Evolutionary conservation across 768 basidiomycete species (phyloP).

Genomic region (Suillus discolor): DNA sequence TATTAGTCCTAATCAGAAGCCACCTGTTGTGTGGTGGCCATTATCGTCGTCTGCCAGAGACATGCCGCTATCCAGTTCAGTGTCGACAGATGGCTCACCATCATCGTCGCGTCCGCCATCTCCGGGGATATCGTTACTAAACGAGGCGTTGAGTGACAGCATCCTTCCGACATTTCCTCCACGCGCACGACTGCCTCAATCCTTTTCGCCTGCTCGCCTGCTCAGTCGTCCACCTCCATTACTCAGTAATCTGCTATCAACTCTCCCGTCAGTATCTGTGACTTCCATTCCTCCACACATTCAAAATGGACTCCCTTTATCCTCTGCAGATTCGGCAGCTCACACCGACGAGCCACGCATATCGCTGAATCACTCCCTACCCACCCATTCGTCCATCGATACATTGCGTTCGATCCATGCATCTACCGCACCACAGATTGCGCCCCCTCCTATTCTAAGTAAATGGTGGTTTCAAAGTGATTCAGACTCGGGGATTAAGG

Average conservation of each 20-base stretch:
- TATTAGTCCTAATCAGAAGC: background rate
- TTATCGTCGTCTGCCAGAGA: constrained; percentile 5
- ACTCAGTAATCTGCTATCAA: constrained; percentile 56
- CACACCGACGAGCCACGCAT: constrained; percentile 26
- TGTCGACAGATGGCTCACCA: constrained; percentile 6
- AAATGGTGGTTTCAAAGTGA: constrained; percentile 60
- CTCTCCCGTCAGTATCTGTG: constrained; percentile 64
- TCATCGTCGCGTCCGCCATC: constrained; percentile 36
- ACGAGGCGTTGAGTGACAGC: constrained; percentile 47
- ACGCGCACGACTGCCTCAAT: constrained; percentile 42
- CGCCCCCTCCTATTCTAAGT: constrained; percentile 21
- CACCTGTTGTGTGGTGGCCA: constrained; percentile 8
- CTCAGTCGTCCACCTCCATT: constrained; percentile 51
- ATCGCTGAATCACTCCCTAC: constrained; percentile 37
- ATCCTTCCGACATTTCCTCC: constrained; percentile 45
- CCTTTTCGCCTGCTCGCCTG: constrained; percentile 34
- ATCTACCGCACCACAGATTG: constrained; percentile 29
- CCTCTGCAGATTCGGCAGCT: constrained; percentile 17
- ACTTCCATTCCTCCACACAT: constrained; percentile 37
- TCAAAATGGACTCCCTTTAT: constrained; percentile 7
- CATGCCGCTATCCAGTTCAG: background rate
- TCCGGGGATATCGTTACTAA: constrained; percentile 41
- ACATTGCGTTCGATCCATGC: constrained; percentile 50
- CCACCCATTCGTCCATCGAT: constrained; percentile 56
- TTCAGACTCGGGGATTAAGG: constrained; percentile 34